These are phyloP conservation scores for Mucor ambiguus DNA, from an alignment of 371 early-diverging fungal species.

Conservation along the genomic window DNA sequence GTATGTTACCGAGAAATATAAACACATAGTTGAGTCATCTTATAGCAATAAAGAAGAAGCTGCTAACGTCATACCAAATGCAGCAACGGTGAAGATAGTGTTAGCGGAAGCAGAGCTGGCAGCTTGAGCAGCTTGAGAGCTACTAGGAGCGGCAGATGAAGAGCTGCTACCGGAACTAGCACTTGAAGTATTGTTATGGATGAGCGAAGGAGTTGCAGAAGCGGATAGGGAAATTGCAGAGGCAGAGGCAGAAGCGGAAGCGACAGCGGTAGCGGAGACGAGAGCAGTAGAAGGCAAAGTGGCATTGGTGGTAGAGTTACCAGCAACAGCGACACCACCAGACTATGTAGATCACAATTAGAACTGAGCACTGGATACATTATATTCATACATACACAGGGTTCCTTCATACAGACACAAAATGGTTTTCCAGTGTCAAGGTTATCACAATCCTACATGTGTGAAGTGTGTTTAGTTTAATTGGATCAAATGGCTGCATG, in stretches of 20 bases:
- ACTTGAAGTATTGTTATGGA: not conserved
- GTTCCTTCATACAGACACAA: slow-evolving; percentile 32
- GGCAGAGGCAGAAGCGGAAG: not conserved
- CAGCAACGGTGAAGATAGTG: not conserved
- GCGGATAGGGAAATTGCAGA: not conserved
- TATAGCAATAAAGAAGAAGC: not conserved
- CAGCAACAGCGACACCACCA: not conserved
- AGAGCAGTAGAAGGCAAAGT: not conserved
- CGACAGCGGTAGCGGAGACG: not conserved
- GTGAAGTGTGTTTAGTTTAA: not conserved
- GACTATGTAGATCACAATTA: not conserved
- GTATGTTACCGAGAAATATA: not conserved
- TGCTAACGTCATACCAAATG: not conserved
- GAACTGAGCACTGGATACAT: not conserved
- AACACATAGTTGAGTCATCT: not conserved
- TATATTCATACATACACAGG: slow-evolving; percentile 27
- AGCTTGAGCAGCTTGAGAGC: not conserved
- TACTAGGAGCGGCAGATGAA: not conserved
- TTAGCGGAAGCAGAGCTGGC: too few relatives aligned
- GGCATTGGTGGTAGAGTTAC: not conserved
- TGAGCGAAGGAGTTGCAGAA: not conserved
- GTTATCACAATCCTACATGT: slow-evolving; percentile 35
- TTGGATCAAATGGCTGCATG: not conserved
- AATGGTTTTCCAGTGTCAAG: slow-evolving; percentile 32
- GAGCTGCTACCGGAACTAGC: not conserved